Evolutionary conservation across 768 basidiomycete genomes (phyloP).

Genomic region (Clitopilus passeckerianus): DNA sequence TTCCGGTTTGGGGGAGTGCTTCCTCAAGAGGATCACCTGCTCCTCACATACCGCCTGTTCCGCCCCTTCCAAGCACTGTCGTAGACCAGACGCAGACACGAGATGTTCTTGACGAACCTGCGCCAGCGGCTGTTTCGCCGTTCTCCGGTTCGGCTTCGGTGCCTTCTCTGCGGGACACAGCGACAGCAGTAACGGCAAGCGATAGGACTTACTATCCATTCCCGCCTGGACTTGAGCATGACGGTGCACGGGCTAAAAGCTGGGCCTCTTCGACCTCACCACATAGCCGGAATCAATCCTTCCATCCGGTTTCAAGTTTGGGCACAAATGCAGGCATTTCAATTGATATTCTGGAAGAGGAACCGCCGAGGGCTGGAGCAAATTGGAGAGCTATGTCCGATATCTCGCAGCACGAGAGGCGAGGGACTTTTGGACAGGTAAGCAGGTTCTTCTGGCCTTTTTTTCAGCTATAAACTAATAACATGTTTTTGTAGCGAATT

Average conservation of each 20-base stretch:
- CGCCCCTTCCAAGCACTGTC: background rate
- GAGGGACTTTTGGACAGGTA: constrained; percentile 60
- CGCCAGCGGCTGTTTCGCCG: constrained; percentile 49
- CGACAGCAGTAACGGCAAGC: constrained; percentile 25
- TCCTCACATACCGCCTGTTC: background rate
- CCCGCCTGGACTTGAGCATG: constrained; percentile 29
- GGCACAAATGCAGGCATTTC: constrained; percentile 30
- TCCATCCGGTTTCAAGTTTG: constrained; percentile 12
- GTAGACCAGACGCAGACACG: constrained; percentile 11
- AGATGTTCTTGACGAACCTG: constrained; percentile 54
- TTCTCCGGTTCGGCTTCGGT: constrained; percentile 33
- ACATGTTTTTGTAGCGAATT: no score
- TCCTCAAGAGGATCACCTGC: constrained; percentile 4
- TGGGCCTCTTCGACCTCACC: constrained; percentile 23
- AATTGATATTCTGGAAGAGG: constrained; percentile 65
- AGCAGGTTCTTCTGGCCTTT: constrained; percentile 20
- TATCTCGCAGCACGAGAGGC: constrained; percentile 14
- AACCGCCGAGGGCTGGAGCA: constrained; percentile 56
- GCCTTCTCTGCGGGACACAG: constrained; percentile 28
- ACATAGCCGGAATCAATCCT: constrained; percentile 9
- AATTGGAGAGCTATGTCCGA: constrained; percentile 56
- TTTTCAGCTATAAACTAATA: no score
- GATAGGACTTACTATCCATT: constrained; percentile 19
- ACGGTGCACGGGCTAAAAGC: constrained; percentile 18
- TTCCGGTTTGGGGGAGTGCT: constrained; percentile 15